Evolutionary conservation across 2,329 filamentous ascomycete genomes (phyloP).

Genomic region (Aspergillus floridensis): DNA sequence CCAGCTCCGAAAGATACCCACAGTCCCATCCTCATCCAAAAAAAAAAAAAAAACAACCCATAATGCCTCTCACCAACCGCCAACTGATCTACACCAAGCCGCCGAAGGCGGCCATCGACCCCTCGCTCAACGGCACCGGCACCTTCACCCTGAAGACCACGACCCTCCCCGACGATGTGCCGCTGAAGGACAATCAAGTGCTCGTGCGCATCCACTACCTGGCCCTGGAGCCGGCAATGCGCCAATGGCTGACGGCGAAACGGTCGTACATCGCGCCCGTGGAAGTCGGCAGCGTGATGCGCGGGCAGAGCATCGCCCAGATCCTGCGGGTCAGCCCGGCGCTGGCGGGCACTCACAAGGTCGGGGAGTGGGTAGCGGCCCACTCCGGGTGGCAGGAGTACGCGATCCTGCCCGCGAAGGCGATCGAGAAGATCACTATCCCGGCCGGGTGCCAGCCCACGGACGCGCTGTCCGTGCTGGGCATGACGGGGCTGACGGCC

Average conservation of each 20-base stretch:
- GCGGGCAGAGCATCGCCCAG: slow-evolving; percentile 59
- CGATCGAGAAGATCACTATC: slow-evolving; percentile 45
- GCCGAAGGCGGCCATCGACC: slow-evolving; percentile 35
- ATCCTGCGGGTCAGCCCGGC: slow-evolving; percentile 57
- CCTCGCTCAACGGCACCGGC: slow-evolving; percentile 30
- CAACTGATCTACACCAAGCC: slow-evolving; percentile 38
- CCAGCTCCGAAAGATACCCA: background rate
- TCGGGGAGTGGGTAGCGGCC: slow-evolving; percentile 51
- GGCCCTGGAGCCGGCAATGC: slow-evolving; percentile 73
- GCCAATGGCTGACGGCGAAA: slow-evolving; percentile 63
- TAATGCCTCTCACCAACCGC: slow-evolving; percentile 31
- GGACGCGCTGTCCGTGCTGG: slow-evolving; percentile 62
- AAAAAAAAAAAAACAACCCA: no score
- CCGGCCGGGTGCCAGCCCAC: slow-evolving; percentile 51
- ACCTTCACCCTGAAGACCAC: slow-evolving; percentile 36
- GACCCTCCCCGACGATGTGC: slow-evolving; percentile 28
- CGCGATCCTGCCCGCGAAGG: slow-evolving; percentile 56
- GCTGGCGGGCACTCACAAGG: slow-evolving; percentile 27
- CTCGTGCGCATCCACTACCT: slow-evolving; percentile 62
- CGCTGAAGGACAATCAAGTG: slow-evolving; percentile 53
- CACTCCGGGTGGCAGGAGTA: slow-evolving; percentile 66
- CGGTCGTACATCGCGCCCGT: slow-evolving; percentile 68
- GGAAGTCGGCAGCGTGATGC: slow-evolving; percentile 66
- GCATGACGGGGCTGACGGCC: slow-evolving; percentile 69
- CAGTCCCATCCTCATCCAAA: background rate